Percentiles rank a stretch among this genome's conserved stretches.
Evolutionary conservation across 129 eudicot genomes (phyloP).

Genomic region (Calendula officinalis): DNA sequence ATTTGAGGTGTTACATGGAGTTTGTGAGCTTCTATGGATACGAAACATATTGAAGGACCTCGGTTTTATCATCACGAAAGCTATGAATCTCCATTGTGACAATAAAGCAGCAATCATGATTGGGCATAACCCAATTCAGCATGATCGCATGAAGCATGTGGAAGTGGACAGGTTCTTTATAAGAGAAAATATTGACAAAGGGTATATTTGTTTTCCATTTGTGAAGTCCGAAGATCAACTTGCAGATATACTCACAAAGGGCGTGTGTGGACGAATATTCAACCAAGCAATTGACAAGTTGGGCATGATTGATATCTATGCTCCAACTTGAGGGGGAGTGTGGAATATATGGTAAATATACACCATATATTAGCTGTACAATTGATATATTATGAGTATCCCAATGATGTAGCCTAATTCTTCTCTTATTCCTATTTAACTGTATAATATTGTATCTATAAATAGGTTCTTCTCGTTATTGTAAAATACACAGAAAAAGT

Average conservation of each 20-base stretch:
- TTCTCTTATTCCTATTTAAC: not conserved
- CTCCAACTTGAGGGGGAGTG: too few relatives aligned
- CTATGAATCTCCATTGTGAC: conserved; percentile 2
- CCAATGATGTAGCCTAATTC: not conserved
- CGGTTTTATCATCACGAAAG: not conserved
- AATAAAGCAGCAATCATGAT: not conserved
- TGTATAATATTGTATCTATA: not conserved
- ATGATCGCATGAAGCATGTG: conserved; percentile 9
- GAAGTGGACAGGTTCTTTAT: conserved; percentile 8
- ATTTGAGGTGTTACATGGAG: too few relatives aligned
- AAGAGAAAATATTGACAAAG: not conserved
- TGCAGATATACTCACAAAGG: too few relatives aligned
- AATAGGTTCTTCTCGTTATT: not conserved
- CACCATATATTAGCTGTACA: not conserved
- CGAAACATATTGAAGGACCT: not conserved
- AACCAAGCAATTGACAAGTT: not conserved
- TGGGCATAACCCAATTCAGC: not conserved
- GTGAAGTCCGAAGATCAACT: too few relatives aligned
- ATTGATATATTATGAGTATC: not conserved
- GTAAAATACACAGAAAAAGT: not conserved
- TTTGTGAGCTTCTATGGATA: conserved; percentile 10
- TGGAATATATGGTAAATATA: not conserved
- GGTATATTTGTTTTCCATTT: too few relatives aligned
- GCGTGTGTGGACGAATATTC: too few relatives aligned
- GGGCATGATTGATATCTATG: conserved; percentile 1